Conservation (phyloP, 139 green algal genomes). For the Zygnema cylindricum region DNA sequence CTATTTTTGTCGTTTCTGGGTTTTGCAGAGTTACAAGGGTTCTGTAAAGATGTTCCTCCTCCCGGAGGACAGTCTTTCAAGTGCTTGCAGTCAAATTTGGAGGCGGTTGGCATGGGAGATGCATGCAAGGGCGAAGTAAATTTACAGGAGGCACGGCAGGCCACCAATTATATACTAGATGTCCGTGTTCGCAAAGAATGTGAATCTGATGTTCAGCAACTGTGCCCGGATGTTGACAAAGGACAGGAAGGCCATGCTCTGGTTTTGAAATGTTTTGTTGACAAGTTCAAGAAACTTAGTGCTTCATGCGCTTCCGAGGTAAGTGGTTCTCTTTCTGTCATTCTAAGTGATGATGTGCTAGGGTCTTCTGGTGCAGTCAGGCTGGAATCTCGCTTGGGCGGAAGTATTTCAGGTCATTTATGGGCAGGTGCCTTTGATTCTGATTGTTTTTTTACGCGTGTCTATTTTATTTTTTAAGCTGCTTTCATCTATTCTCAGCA, state of each 20-base stretch:
- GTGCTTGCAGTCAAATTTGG: conserved; percentile 50
- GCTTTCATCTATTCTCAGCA: too few species aligned
- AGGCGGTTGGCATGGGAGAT: conserved; percentile 37
- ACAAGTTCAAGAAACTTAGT: conserved; percentile 41
- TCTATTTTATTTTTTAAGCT: too few species aligned
- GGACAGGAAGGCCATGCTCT: conserved; percentile 46
- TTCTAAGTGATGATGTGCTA: too few species aligned
- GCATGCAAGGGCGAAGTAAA: conserved; percentile 60
- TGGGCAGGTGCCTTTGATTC: too few species aligned
- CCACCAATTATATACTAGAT: conserved; percentile 53
- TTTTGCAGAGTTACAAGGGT: conserved; percentile 44
- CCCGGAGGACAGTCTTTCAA: conserved; percentile 42
- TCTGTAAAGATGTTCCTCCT: conserved; percentile 26
- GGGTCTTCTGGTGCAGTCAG: too few species aligned
- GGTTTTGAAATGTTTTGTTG: conserved; percentile 34
- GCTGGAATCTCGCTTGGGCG: too few species aligned
- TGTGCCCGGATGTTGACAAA: conserved; percentile 38
- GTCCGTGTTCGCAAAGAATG: conserved; percentile 51
- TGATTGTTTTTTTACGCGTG: too few species aligned
- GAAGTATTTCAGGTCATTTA: too few species aligned
- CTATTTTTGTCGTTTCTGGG: too few species aligned
- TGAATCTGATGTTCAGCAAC: conserved; percentile 23
- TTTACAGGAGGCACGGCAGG: conserved; percentile 49
- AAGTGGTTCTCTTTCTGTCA: not conserved
- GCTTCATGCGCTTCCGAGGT: conserved; percentile 47